Evolutionary conservation across 176 grass and related monocot species (phyloP), one percentile per base, ranked within the genome.

Genomic region (Oryza meyeriana): DNA sequence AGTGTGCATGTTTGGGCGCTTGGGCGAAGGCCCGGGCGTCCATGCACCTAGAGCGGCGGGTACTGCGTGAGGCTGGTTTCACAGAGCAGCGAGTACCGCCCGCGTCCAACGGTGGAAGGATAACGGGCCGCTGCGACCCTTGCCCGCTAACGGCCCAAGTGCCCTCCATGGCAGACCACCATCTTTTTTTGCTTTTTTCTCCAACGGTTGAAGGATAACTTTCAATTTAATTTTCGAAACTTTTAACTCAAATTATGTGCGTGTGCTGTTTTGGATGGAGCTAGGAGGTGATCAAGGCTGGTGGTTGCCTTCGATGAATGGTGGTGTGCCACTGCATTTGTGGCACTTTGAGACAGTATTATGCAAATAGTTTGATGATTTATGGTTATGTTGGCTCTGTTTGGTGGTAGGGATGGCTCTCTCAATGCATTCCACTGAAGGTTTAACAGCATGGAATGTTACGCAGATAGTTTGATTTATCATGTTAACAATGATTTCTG

Each of bases 51-150:
- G 0, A 86, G 88, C 0, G 65, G 73, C 7, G 73, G 83, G 47
- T 4, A 86, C 0, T 25, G 67, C 79, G 81, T 66, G 30, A 84
- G 89, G 80, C 80, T 87, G 71, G 85, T 4, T 64, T 84, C 22
- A 91, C 89, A 90, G 84, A 87, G 84, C 89, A 87, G 64, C 88
- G 84, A 83, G 3, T 26, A 84, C 88, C 63, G 30, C 64, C 76
- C 76, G 34, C 76, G 84, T 47, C 36, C 41, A 66, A 66, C 78
- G 78, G 89, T 91, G 85, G 73, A 4, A 85, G 78, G 78, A 91
- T 61, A 36, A 85, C 73, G 38, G 68, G 61, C 24, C 1, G 26
- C 33, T 78, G 82, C 61, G 14, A 13, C 29, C 1, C 22, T 1
- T 12, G 22, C 38, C 38, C 74, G 1, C 14, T 34, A 38, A 8